Conservation (phyloP, 495 filamentous ascomycete species). For the Penicillium bialowiezense region DNA sequence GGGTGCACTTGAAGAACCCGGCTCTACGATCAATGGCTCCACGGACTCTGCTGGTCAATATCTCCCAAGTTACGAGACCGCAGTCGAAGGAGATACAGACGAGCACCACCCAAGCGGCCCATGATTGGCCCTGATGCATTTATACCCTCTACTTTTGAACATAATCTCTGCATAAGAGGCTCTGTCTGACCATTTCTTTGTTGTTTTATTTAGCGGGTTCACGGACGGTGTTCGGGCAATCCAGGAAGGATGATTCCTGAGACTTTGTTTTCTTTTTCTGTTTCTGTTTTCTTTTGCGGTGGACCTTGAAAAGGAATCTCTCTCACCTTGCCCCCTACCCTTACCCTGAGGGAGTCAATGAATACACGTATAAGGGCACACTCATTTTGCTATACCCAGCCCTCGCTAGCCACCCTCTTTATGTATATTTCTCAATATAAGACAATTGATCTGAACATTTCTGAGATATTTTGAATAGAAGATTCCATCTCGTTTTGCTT, state of each 20-base stretch:
- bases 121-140: conserved; percentile 44
- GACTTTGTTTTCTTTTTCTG: conserved; percentile 8
- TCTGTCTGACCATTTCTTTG: conserved; percentile 14
- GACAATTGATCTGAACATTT: neutral
- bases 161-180: conserved; percentile 9
- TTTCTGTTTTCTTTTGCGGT: conserved; percentile 2
- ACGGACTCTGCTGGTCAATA: conserved; percentile 6
- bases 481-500: too few species aligned
- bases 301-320: too few species aligned
- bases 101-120: conserved; percentile 17
- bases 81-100: conserved; percentile 17
- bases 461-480: too few species aligned
- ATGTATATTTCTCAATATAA: neutral
- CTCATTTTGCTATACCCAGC: conserved; percentile 6
- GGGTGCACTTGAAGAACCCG: conserved; percentile 5
- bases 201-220: conserved; percentile 24
- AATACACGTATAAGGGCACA: conserved; percentile 11
- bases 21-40: conserved; percentile 39
- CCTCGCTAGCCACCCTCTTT: neutral
- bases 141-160: conserved; percentile 9
- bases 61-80: conserved; percentile 26
- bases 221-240: conserved; percentile 27
- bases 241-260: conserved; percentile 7
- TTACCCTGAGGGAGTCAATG: conserved; percentile 2
- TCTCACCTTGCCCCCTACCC: neutral